These are phyloP conservation scores for Aspergillus kassunensis DNA, from an alignment of 495 filamentous ascomycete genomes.

Conservation along the genomic window DNA sequence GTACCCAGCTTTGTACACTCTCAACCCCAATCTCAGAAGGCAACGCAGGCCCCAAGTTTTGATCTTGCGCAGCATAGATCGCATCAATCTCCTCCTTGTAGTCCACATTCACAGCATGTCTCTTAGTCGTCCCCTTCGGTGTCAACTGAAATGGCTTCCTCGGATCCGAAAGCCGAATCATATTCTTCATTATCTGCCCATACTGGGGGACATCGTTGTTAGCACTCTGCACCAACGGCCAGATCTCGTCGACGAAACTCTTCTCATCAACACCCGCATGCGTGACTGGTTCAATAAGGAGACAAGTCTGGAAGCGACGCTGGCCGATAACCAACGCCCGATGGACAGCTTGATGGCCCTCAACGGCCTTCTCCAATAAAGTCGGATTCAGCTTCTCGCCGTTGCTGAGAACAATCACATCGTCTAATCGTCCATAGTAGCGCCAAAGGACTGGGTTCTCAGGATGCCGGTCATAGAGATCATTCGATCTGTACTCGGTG, in stretches of 20 bases:
- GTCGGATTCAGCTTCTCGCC: constrained; percentile 60
- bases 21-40: no score
- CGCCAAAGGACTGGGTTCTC: background rate
- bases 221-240: constrained; percentile 11
- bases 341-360: constrained; percentile 41
- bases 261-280: background rate
- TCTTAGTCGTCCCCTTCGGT: constrained; percentile 49
- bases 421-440: constrained; percentile 33
- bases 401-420: constrained; percentile 59
- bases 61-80: constrained; percentile 10
- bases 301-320: constrained; percentile 17
- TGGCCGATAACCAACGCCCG: constrained; percentile 51
- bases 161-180: constrained; percentile 17
- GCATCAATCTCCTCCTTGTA: constrained; percentile 13
- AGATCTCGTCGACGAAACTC: constrained; percentile 13
- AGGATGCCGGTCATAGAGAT: constrained; percentile 14
- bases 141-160: constrained; percentile 2
- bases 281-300: constrained; percentile 26
- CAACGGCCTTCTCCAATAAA: constrained; percentile 45
- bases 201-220: constrained; percentile 12
- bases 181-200: constrained; percentile 18
- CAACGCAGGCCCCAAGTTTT: no score
- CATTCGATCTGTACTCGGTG: constrained; percentile 11
- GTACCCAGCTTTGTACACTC: no score
- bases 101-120: constrained; percentile 10